Base-by-base conservation (phyloP, 257 asterid genomes). In the Nicotiana paniculata region DNA sequence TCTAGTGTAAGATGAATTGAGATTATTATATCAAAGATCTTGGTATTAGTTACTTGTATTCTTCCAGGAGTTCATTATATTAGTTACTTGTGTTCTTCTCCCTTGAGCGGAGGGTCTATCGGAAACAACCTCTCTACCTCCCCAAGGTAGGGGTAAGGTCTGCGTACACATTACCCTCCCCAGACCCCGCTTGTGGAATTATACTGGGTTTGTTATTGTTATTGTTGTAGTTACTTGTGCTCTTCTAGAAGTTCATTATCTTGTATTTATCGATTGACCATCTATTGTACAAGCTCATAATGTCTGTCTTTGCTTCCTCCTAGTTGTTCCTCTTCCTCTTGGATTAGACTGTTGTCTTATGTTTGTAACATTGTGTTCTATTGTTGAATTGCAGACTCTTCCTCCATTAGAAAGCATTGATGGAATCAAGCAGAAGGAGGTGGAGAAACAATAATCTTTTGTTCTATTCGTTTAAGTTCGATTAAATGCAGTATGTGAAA, bases 301-400 rank as follows among this genome's bases (percentile, higher is more conserved):
- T 61, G 54, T 57, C 46, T 76, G 6, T 11, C 63, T 26, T 28
- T 30, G 12, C 46, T 26, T 33, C 62, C n/a, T 48, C 24, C 64
- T 26, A 24, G 43, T 76, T 7, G 3, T 2, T 76, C 9, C 62
- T 28, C 43, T 4, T 79, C 74, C 12, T 24, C 21, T 79, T 59
- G 82, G 9, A 18, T 59, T 55, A 28, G 1, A 33, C 6, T 79
- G 43, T 0, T 66, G 6, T 11, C 17, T 66, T 66, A 21, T 13
- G n/a, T 28, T 62, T 62, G 1, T 57, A 28, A 67, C 63, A 54
- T 63, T 48, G 51, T 17, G 28, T n/a, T 35, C 51, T 51, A 57
- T 51, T 58, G 54, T 55, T 67, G 4, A 26, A 82, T 32, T 86
- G 87, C 87, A 90, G 93, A 86, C 80, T 32, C 84, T 91, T 69